Evolutionary conservation across 2,329 filamentous ascomycete species (phyloP), one percentile per base, ranked within the genome.

Genomic region (Sordariomycetes sp.): DNA sequence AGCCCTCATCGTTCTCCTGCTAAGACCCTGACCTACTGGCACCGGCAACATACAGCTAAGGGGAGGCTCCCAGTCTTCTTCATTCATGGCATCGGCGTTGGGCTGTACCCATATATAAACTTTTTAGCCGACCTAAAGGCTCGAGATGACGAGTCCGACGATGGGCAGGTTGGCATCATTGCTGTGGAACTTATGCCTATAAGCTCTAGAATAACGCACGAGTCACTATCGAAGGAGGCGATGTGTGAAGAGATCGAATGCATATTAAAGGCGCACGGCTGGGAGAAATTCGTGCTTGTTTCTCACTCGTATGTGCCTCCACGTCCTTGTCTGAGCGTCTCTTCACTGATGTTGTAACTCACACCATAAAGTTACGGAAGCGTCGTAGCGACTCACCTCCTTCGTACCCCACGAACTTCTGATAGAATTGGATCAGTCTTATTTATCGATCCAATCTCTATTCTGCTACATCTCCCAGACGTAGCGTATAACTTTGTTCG

Each of bases 401-500:
- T 80, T 8, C 63, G 64, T 57, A 8, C 29, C 45, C 4, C 62
- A 57, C 14, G 44, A 17, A 45, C 47, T 5, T 39, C 39, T 6
- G 24, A 30, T 2, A 39, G 36, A 6, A 67, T 79, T 26, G 63
- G 64, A 1, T 58, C 68, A 0, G 52, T 70, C 3, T 45, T 80
- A 0, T 58, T 79, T 17, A 61, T 79, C 21, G 75, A 79, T 45
- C 76, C 75, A 0, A 70, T 80, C 1, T 69, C 69, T 0, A 65
- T 79, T 30, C 51, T 78, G 2, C 55, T 80, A 3, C 73, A 80
- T 47, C 63, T 77, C 8, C 73, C 75, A 4, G 68, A 78, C 41
- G 72, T 80, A 8, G 72, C 73, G 2, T 79, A 74, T 49, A 81
- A 79, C 43, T 80, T 80, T 48, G 48, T 52, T 38, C 35, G 20